Base-by-base conservation (phyloP, 192 early-diverging fungal species). In the Martensiomyces pterosporus region DNA sequence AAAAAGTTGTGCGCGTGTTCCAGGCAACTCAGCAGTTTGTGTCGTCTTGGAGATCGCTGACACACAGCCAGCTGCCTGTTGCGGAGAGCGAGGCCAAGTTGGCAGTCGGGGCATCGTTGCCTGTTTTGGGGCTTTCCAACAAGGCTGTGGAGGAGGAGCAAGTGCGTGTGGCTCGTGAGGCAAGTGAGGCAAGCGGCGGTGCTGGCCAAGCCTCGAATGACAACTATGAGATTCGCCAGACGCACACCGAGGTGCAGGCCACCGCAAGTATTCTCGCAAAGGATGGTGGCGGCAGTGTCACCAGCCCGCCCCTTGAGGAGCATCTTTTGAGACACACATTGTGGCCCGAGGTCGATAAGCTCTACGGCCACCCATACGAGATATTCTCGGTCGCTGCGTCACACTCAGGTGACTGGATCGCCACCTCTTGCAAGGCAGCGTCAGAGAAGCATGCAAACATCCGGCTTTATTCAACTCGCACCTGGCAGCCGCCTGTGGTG, bases 361-460 rank as follows among this genome's bases (percentile, higher is more conserved):
- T 97, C 55, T 97, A 95, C 69, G 96, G 93, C n/a, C 96, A 98
- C 71, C 85, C 84, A 3, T 95, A 90, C 67, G 96, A 97, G 62
- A 51, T 94, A n/a, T 81, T 88, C 37, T 77, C 83, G 16, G 79
- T 92, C 1, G 91, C 86, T 15, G 81, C 85, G 0, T 75, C 79
- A 2, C 82, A 82, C 56, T 67, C 85, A 47, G 90, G 89, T 8
- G 72, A 64, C 48, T 49, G 76, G 38, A 67, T 94, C 0, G 93
- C 93, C 0, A 84, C 89, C 0, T 68, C 73, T 13, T 66, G 63
- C 47, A 49, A 52, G 15, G 71, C 71, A 0, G 44, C 77, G 5
- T 25, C 36, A 4, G 57, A 47, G 32, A 48, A 54, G 6, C 55
- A 64, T 26, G 67, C 77, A 0, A 45, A 26, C n/a, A 55, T 75